A percentile compares a stretch with the other conserved stretches of the same genome.
phyloP scores from a whole-genome alignment of 495 filamentous ascomycete species.

The Daldinia concentrica region DNA sequence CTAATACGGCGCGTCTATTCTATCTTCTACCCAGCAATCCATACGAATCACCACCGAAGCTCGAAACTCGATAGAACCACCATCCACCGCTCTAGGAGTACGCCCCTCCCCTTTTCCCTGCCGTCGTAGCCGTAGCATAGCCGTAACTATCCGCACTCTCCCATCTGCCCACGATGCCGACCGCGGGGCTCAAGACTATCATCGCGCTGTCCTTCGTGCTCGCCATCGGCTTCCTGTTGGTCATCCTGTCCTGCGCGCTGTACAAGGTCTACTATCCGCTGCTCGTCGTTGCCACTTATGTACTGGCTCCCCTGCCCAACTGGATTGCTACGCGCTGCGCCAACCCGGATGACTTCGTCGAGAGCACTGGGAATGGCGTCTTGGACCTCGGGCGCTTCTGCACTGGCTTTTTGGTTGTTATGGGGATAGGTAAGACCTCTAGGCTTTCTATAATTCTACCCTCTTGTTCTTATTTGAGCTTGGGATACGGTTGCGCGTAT shows the following conservation, averaged over 20 bases:
- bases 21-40: neutral
- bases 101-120: neutral
- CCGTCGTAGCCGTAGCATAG: neutral
- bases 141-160: neutral
- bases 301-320: conserved; percentile 93
- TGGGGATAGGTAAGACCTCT: conserved; percentile 86
- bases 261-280: conserved; percentile 93
- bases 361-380: conserved; percentile 78
- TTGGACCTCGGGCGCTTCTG: conserved; percentile 93
- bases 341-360: conserved; percentile 97
- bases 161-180: conserved; percentile 67
- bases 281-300: conserved; percentile 93
- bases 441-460: neutral
- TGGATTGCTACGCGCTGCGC: conserved; percentile 89
- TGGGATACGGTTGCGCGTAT: conserved; percentile 4
- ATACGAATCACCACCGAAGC: neutral
- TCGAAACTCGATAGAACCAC: neutral
- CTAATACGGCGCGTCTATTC: neutral
- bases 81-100: neutral
- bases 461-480: neutral
- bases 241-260: conserved; percentile 96
- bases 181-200: conserved; percentile 95
- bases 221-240: conserved; percentile 97
- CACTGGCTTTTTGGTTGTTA: conserved; percentile 96
- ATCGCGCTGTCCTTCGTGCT: conserved; percentile 99